phyloP scores from a whole-genome alignment of 306 rosid genomes.

The Rosa rugosa region DNA sequence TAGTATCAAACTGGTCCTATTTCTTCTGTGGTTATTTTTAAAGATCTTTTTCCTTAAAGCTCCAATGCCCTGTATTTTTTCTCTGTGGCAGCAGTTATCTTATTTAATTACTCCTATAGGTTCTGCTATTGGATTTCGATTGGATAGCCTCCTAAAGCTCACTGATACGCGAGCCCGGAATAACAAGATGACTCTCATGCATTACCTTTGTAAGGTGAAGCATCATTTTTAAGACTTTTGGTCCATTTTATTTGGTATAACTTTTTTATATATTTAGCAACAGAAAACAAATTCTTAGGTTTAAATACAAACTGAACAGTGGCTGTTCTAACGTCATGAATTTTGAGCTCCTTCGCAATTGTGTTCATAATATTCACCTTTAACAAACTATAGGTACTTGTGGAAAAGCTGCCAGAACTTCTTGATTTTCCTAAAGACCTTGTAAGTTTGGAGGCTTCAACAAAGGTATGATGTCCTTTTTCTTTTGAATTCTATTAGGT shows the following conservation, averaged over 20 bases:
- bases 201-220: conserved; percentile 97
- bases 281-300: not conserved
- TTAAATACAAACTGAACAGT: not conserved
- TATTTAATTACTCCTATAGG: conserved; percentile 47
- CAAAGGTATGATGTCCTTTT: conserved; percentile 54
- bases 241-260: not conserved
- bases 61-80: conserved; percentile 12
- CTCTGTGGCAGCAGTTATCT: conserved; percentile 20
- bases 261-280: not conserved
- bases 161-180: conserved; percentile 88
- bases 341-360: conserved; percentile 1
- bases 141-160: conserved; percentile 97
- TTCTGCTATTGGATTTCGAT: conserved; percentile 95
- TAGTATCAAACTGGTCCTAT: not conserved
- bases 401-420: conserved; percentile 90
- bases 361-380: not conserved
- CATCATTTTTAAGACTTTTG: conserved; percentile 3
- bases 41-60: not conserved
- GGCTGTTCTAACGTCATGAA: not conserved
- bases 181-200: conserved; percentile 98
- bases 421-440: conserved; percentile 78
- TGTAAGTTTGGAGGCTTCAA: conserved; percentile 70
- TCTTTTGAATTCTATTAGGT: conserved; percentile 11
- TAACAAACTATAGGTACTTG: conserved; percentile 66
- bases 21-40: not conserved